Evolutionary conservation across 129 eudicot genomes (phyloP), one percentile per base, ranked within the genome.

Genomic region (Scalesia atractyloides): DNA sequence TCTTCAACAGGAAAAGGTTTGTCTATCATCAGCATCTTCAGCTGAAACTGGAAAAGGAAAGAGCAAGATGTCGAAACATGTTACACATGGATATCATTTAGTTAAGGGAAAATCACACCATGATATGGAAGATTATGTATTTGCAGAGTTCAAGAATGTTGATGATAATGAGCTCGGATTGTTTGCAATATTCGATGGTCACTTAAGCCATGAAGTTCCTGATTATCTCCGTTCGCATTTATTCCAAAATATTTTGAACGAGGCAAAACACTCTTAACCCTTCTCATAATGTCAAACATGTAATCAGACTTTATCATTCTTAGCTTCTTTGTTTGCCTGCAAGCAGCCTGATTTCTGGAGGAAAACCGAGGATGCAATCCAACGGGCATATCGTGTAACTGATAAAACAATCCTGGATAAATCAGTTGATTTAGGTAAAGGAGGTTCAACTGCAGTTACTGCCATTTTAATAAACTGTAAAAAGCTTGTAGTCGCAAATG

Each of bases 401-500:
- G 96, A 89, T 83, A 66, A 66, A 17, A 83, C 76, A 5, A 86
- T 92, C 15, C 68, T 92, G 84, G 79, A 89, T 48, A 84, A 88
- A 73, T 86, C 86, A 1, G 85, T 68, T 49, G 88, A 81, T 60
- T 78, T 84, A 52, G 91, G 94, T 14, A 86, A 76, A 75, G 98
- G 98, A 4, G 98, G 98, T 52, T 92, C 98, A 8, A 92, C 96
- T 3, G 96, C 98, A 0, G 95, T 92, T 58, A 89, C 96, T 5
- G 95, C 96, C 6, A 92, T 92, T 54, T 64, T 92, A 70, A 86
- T 92, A 14, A 87, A 92, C 44, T 72, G 95, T 67, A 82, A 84
- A 48, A 93, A 82, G 76, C 86, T 93, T 43, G 86, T 93, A 19
- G 92, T 93, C 1, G 96, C 98, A 20, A 93, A 93, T 70, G 88